Conservation (phyloP, 2,329 filamentous ascomycete species). For the Fusarium paranaense region DNA sequence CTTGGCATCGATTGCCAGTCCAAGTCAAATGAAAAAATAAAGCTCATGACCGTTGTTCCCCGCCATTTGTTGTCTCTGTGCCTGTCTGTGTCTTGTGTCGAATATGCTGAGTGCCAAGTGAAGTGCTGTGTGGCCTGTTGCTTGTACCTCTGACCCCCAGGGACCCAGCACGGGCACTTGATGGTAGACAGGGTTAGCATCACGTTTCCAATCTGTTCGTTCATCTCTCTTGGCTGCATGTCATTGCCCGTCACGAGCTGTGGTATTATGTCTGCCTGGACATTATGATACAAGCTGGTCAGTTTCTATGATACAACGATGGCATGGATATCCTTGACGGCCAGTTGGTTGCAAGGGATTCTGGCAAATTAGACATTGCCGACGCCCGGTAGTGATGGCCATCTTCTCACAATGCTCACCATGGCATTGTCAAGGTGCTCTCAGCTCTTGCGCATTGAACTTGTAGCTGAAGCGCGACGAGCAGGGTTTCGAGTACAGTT, state of each 20-base stretch:
- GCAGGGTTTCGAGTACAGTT: conserved; percentile 2
- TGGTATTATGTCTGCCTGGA: neutral
- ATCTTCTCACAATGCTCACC: neutral
- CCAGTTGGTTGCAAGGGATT: neutral
- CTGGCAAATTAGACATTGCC: neutral
- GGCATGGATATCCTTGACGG: neutral
- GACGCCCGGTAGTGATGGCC: neutral
- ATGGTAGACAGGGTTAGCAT: neutral
- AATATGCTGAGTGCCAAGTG: neutral
- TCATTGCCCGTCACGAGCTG: neutral
- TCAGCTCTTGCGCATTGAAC: neutral
- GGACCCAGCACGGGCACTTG: neutral
- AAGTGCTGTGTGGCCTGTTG: neutral
- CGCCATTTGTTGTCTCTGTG: conserved; percentile 26
- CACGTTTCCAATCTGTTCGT: neutral
- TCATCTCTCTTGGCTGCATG: neutral
- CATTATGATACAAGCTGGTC: neutral
- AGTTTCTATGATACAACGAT: neutral
- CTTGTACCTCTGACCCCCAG: neutral
- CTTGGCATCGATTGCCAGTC: conserved; percentile 39
- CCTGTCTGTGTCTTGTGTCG: neutral
- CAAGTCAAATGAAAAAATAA: conserved; percentile 51
- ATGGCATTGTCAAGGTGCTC: neutral
- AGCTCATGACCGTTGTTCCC: conserved; percentile 52
- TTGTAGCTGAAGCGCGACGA: neutral